phyloP scores from a whole-genome alignment of 306 rosid species.

The Cicer chorassanicum region DNA sequence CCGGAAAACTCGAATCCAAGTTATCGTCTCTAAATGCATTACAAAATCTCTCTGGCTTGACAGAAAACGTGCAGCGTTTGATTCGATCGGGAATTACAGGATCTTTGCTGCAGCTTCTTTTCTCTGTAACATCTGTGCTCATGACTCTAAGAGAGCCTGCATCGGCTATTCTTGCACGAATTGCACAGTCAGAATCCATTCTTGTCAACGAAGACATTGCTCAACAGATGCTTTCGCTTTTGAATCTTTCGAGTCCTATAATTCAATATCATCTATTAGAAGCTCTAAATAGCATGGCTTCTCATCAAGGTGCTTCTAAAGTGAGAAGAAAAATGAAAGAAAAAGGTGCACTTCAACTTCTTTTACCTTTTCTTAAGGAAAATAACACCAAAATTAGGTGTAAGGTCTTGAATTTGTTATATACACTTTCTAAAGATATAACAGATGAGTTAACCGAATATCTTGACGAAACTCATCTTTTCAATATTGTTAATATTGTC shows the following conservation, averaged over 20 bases:
- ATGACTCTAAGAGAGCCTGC: constrained; percentile 93
- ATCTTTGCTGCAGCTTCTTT: constrained; percentile 81
- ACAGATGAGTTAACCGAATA: constrained; percentile 72
- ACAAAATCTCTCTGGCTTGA: constrained; percentile 69
- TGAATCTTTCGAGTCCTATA: constrained; percentile 80
- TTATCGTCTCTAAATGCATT: constrained; percentile 81
- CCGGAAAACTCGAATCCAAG: constrained; percentile 91
- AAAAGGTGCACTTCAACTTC: constrained; percentile 79
- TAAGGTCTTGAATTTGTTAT: constrained; percentile 61
- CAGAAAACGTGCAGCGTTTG: constrained; percentile 69
- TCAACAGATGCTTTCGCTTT: constrained; percentile 87
- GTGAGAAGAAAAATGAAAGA: constrained; percentile 76
- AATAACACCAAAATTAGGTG: constrained; percentile 56
- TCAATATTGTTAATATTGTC: constrained; percentile 55
- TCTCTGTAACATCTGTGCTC: constrained; percentile 91
- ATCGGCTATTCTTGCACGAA: constrained; percentile 83
- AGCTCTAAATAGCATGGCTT: constrained; percentile 79
- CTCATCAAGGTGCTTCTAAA: constrained; percentile 67
- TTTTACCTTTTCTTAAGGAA: constrained; percentile 75
- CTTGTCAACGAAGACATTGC: constrained; percentile 67
- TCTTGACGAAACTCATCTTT: constrained; percentile 65
- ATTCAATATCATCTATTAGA: constrained; percentile 76
- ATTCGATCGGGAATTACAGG: constrained; percentile 67
- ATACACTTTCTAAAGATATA: constrained; percentile 72
- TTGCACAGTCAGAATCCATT: constrained; percentile 73